Percentiles rank a stretch among this genome's conserved stretches.
These are phyloP conservation scores for Scheffersomyces lignicola DNA, from an alignment of 1,139 yeast species.

Conservation along the genomic window DNA sequence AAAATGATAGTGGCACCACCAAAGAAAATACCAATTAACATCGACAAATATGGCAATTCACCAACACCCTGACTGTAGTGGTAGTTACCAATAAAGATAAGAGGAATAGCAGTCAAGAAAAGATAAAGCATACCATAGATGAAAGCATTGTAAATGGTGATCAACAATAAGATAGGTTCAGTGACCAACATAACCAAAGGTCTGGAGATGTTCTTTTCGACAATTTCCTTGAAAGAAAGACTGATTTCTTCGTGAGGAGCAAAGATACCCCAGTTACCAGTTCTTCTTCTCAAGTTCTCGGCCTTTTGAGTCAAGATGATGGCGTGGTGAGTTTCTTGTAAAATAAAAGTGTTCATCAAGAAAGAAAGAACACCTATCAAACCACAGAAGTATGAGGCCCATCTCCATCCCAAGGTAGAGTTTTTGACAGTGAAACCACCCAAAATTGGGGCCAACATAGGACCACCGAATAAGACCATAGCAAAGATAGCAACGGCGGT, in stretches of 20 bases:
- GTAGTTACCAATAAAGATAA: conserved; percentile 65
- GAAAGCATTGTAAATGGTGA: conserved; percentile 77
- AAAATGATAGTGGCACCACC: conserved; percentile 48
- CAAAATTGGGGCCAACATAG: conserved; percentile 45
- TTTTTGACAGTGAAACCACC: conserved; percentile 38
- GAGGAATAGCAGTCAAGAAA: conserved; percentile 76
- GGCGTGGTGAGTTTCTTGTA: conserved; percentile 52
- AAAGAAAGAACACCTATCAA: conserved; percentile 43
- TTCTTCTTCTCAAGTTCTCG: conserved; percentile 53
- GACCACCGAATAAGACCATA: conserved; percentile 44
- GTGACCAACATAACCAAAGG: conserved; percentile 66
- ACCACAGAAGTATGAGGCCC: conserved; percentile 58
- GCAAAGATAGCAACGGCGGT: conserved; percentile 35
- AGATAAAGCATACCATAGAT: conserved; percentile 81
- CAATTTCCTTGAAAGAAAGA: conserved; percentile 61
- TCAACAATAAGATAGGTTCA: conserved; percentile 71
- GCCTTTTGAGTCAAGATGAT: conserved; percentile 62
- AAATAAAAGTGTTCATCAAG: conserved; percentile 27
- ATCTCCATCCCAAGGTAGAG: conserved; percentile 51
- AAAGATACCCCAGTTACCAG: conserved; percentile 74
- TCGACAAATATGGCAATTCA: conserved; percentile 62
- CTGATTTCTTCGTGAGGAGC: conserved; percentile 80
- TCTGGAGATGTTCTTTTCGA: conserved; percentile 66
- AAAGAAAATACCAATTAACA: conserved; percentile 59
- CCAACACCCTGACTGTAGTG: conserved; percentile 52